A percentile compares a stretch with the other conserved stretches of the same genome.
phyloP scores from a whole-genome alignment of 2,329 filamentous ascomycete species.

The Botrytis aclada region DNA sequence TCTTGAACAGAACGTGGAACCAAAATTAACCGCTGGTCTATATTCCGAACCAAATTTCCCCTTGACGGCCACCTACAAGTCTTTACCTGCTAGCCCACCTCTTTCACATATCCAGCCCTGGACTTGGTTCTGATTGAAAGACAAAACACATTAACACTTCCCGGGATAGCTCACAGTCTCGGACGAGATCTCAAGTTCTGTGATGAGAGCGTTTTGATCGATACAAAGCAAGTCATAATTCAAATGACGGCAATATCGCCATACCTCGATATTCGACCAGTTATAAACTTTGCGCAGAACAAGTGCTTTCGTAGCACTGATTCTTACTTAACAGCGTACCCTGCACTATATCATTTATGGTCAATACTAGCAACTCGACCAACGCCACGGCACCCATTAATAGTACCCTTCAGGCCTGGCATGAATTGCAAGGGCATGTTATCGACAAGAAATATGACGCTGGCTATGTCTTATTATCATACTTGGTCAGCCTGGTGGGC shows the following conservation, averaged over 20 bases:
- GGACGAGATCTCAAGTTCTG: not conserved
- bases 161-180: not conserved
- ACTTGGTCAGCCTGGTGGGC: conserved; percentile 69
- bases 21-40: not conserved
- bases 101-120: not conserved
- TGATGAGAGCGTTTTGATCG: not conserved
- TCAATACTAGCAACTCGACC: conserved; percentile 5
- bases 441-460: conserved; percentile 38
- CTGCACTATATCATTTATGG: conserved; percentile 13
- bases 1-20: not conserved
- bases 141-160: not conserved
- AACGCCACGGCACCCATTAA: conserved; percentile 17
- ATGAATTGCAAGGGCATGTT: conserved; percentile 23
- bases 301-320: not conserved
- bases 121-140: not conserved
- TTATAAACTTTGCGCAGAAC: not conserved
- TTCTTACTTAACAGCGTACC: not conserved
- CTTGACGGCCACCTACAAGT: not conserved
- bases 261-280: conserved; percentile 1
- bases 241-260: conserved; percentile 13
- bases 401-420: conserved; percentile 9
- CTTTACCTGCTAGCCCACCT: not conserved
- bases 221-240: not conserved
- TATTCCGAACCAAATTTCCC: not conserved
- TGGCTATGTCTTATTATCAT: conserved; percentile 66